Percentiles rank a stretch among this genome's conserved stretches.
phyloP scores from a whole-genome alignment of 257 asterid genomes.

The Lantana camara region DNA sequence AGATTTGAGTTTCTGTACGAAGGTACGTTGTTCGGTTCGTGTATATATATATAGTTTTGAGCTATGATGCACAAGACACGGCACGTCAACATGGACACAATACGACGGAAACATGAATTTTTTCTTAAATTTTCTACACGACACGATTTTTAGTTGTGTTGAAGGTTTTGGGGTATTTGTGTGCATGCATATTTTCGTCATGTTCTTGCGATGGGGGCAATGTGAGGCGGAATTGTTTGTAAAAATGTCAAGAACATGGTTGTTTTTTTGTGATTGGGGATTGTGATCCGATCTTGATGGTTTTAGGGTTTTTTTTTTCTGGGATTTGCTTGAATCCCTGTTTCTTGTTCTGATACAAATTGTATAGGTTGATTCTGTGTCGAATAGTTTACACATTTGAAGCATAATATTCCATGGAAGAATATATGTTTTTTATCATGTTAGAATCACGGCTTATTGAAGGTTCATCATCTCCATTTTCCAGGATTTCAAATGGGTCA shows the following conservation, averaged over 20 bases:
- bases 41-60: neutral
- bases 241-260: neutral
- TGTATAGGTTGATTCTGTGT: neutral
- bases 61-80: no score
- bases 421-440: neutral
- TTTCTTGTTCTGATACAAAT: neutral
- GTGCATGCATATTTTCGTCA: conserved; percentile 4
- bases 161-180: no score
- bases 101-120: no score
- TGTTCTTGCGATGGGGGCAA: neutral
- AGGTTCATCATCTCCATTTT: neutral
- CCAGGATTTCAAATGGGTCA: conserved; percentile 50
- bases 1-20: conserved; percentile 34
- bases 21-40: conserved; percentile 21
- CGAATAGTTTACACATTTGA: neutral
- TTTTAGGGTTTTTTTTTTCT: no score
- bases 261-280: neutral
- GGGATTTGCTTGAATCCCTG: neutral
- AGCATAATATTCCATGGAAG: neutral
- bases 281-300: no score
- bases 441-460: no score
- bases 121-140: no score
- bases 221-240: conserved; percentile 5
- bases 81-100: no score
- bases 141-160: no score